phyloP scores from a whole-genome alignment of 371 early-diverging fungal genomes.

The Mucor velutinosus region DNA sequence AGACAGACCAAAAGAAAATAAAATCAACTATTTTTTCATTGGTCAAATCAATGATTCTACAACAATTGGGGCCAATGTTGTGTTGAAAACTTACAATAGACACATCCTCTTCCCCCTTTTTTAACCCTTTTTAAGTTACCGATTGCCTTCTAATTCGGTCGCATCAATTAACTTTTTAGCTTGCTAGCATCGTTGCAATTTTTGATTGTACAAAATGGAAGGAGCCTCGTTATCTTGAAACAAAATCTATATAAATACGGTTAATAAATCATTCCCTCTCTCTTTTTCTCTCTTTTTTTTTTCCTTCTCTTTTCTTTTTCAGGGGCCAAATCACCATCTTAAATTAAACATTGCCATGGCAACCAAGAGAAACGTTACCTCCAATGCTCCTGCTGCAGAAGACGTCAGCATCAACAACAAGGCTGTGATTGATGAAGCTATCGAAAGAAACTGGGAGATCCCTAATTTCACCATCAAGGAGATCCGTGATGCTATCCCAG shows the following conservation, averaged over 20 bases:
- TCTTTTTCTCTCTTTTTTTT: background rate
- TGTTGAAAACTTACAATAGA: background rate
- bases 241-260: background rate
- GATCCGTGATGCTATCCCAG: constrained; percentile 82
- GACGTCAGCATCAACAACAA: constrained; percentile 5
- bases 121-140: background rate
- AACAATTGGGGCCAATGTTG: constrained; percentile 9
- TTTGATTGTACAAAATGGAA: background rate
- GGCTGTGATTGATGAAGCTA: constrained; percentile 28
- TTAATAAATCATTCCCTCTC: background rate
- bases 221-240: background rate
- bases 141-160: background rate
- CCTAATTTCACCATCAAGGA: constrained; percentile 86
- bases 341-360: constrained; percentile 23
- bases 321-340: background rate
- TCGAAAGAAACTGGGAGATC: constrained; percentile 59
- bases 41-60: background rate
- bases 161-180: background rate
- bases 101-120: background rate
- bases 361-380: constrained; percentile 24
- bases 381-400: background rate
- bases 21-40: constrained; percentile 5
- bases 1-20: constrained; percentile 30
- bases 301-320: background rate
- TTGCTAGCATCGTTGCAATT: background rate